A percentile compares a stretch with the other conserved stretches of the same genome.
Evolutionary conservation across 2,329 filamentous ascomycete species (phyloP).

Genomic region (Phialophora macrospora): DNA sequence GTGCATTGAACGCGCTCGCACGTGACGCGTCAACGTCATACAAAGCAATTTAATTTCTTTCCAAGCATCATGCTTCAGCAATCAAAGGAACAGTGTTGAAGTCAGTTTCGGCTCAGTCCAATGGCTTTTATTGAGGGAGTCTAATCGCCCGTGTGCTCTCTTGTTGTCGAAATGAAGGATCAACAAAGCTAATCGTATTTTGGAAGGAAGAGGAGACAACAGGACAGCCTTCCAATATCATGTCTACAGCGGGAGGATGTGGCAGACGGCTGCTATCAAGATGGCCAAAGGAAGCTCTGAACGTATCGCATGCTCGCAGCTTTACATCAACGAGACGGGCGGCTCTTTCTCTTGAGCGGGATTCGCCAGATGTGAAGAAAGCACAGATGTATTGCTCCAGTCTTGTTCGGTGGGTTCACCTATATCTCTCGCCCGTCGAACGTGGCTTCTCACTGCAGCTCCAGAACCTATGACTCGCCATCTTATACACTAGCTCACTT

Average conservation of each 20-base stretch:
- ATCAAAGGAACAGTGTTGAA: background rate
- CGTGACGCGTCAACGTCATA: constrained; percentile 26
- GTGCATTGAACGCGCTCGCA: constrained; percentile 6
- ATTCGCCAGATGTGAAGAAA: constrained; percentile 57
- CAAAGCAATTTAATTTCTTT: constrained; percentile 9
- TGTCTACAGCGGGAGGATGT: background rate
- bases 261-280: background rate
- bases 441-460: constrained; percentile 4
- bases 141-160: background rate
- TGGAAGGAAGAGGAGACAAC: background rate
- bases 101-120: background rate
- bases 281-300: constrained; percentile 18
- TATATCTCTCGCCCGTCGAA: background rate
- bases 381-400: constrained; percentile 64
- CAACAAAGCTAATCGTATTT: background rate
- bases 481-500: constrained; percentile 86
- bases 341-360: constrained; percentile 36
- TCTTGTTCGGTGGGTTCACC: constrained; percentile 56
- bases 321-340: constrained; percentile 31
- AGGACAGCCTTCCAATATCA: background rate
- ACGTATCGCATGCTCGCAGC: constrained; percentile 17
- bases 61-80: background rate
- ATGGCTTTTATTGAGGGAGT: background rate
- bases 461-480: constrained; percentile 83
- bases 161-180: background rate